Base-by-base conservation (phyloP, 441 rosid genomes). In the Populus hybrid region DNA sequence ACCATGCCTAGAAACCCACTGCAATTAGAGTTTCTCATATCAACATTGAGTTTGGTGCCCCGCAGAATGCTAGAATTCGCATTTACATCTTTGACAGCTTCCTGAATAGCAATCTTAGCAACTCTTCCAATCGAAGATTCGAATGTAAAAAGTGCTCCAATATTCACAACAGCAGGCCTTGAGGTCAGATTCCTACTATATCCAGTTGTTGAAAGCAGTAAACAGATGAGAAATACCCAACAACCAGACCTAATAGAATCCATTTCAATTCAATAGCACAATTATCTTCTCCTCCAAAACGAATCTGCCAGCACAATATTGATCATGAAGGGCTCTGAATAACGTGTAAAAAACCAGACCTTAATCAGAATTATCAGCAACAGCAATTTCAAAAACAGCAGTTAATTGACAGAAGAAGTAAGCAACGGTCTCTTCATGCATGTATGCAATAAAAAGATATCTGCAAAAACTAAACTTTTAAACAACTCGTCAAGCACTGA, bases 31-130 rank as follows among this genome's bases (percentile, higher is more conserved):
- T 86, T 77, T 30, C 82, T 87, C 91, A 87, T 82, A 35, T 75
- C 76, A 59, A 92, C 38, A 9, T 46, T 74, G 75, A 95, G 88
- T 70, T 83, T 79, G n/a, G 91, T 86, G 73, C 92, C 92, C 10
- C 14, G 79, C 24, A 93, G 93, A 82, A 95, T 81, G 85, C 84
- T 80, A 0, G 89, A 88, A 77, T 88, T 85, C 61, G 91, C 82
- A 74, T 95, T 95, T 35, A 95, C 92, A 84, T 95, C 97, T 78
- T 91, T 91, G 74, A 91, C 87, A 80, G 99, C 99, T 84, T 90
- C 92, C 9, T 88, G 83, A 21, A 95, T 92, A 59, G 97, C 98
- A 84, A 94, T 82, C 87, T 91, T 88, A 69, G 99, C 97, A 76
- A 88, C 97, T 85, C 80, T 89, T 69, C 98, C 99, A 32, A 91